phyloP scores from a whole-genome alignment of 805 yeast species.

The Cyberlindnera sargentensis region DNA sequence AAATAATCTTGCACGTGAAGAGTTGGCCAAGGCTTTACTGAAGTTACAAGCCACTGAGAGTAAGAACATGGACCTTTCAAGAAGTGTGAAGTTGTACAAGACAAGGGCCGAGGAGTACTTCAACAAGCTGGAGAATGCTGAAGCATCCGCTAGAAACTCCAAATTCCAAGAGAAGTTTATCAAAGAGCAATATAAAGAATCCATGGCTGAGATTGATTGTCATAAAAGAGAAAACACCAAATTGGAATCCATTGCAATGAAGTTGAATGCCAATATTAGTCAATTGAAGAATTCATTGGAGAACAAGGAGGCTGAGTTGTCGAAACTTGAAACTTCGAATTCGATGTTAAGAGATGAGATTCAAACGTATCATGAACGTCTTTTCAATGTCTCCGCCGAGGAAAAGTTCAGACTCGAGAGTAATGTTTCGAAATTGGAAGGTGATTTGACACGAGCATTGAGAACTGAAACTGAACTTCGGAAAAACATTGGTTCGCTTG shows the following conservation, averaged over 20 bases:
- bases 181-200: constrained; percentile 45
- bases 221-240: constrained; percentile 47
- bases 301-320: constrained; percentile 48
- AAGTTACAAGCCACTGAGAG: constrained; percentile 48
- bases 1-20: constrained; percentile 28
- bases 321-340: constrained; percentile 41
- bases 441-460: constrained; percentile 45
- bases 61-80: constrained; percentile 50
- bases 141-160: constrained; percentile 58
- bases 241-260: constrained; percentile 46
- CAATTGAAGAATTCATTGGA: constrained; percentile 49
- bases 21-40: constrained; percentile 40
- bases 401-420: constrained; percentile 34
- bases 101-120: constrained; percentile 68
- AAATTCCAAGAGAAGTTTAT: constrained; percentile 53
- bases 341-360: constrained; percentile 50
- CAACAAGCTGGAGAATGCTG: constrained; percentile 70
- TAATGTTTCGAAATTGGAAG: constrained; percentile 48
- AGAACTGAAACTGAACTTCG: constrained; percentile 61
- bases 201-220: constrained; percentile 37
- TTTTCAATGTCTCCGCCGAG: constrained; percentile 32
- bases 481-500: constrained; percentile 54
- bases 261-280: constrained; percentile 42
- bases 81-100: constrained; percentile 55
- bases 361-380: constrained; percentile 41